Evolutionary conservation across 1,284 basidiomycete species (phyloP), one percentile per base, ranked within the genome.

Genomic region (Somion occarium): DNA sequence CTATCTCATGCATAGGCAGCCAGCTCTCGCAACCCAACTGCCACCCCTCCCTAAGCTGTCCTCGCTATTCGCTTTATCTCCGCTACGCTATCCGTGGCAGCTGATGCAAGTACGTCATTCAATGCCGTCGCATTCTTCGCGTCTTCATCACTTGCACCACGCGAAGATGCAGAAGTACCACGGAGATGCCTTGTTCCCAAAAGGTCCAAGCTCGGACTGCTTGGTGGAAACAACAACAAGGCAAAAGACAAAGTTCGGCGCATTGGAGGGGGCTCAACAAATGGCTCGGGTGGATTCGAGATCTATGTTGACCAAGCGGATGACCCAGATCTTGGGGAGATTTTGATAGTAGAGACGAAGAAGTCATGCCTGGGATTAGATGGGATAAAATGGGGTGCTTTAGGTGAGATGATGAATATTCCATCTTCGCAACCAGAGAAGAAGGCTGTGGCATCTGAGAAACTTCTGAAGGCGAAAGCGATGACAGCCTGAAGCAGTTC

Each of bases 301-400:
- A 86, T 89, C 49, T 87, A 83, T 59, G 83, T 89, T 7, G 86
- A 89, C 60, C 80, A 83, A 0, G 67, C 73, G 1, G 70, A 76
- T 18, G 84, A 86, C 56, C 77, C 79, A 0, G 84, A 87, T 11
- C 70, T 84, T 30, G 84, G 78, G 3, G 85, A 87, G 54, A 79
- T 88, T 27, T 62, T 88, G 20, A 73, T 91, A 60, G 79, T 91
- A 44, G 86, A 87, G 80, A 89, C 87, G 77, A 83, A 83, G 73
- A 89, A 88, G 63, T 81, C 79, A 2, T 70, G 88, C 1, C 74
- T 73, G 0, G 80, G 70, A 1, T 65, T 91, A 51, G 77, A 86
- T 58, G 79, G 76, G 15, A 69, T 91, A 65, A 66, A 68, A 11
- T 88, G 86, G 83, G 82, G 75, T 37, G 59, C 67, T 3, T 58